Base-by-base conservation (phyloP, 768 basidiomycete species). In the Tricholoma sp. region DNA sequence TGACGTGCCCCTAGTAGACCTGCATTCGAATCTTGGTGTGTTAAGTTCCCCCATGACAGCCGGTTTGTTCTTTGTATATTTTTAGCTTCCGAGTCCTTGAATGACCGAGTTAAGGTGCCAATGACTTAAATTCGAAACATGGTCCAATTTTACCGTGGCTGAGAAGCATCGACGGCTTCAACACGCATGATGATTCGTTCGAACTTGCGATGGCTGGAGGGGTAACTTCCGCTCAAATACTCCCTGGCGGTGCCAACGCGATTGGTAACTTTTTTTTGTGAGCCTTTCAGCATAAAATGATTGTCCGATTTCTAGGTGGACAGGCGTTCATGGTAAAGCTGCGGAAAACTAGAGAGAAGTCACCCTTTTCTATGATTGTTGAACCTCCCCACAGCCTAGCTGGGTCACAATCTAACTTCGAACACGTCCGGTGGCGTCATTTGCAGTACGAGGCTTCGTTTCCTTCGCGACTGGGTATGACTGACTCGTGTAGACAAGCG, bases 261-360 rank as follows among this genome's bases (percentile, higher is more conserved):
- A 89, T 92, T 50, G 90, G 90, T 88, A 50, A 58, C 58, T 27
- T 14, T 22, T 34, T 37, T 29, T 37, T 34, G n/a, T n/a, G 29
- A 21, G 32, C 52, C 21, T 49, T 56, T 55, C 7, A 54, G 22
- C 54, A 12, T 43, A 31, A 49, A 31, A 31, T 31, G 2, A 50
- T 50, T 24, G 37, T 21, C 21, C 19, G 16, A 49, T 37, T 49
- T 34, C 14, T 61, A 91, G 93, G 89, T 51, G 94, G 94, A 4
- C 91, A 95, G 67, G 89, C 93, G 0, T 94, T 92, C 66, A 79
- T 91, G 65, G 79, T 95, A 64, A 97, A 97, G 69, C 76, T 92
- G 22, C 83, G 95, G 18, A 83, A 82, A 66, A 92, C 92, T 1
- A 68, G 76, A 37, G 89, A 91, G 60, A 82, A 85, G 21, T 88